phyloP scores from a whole-genome alignment of 2,329 filamentous ascomycete genomes.

The Bimuria novae-zelandiae region DNA sequence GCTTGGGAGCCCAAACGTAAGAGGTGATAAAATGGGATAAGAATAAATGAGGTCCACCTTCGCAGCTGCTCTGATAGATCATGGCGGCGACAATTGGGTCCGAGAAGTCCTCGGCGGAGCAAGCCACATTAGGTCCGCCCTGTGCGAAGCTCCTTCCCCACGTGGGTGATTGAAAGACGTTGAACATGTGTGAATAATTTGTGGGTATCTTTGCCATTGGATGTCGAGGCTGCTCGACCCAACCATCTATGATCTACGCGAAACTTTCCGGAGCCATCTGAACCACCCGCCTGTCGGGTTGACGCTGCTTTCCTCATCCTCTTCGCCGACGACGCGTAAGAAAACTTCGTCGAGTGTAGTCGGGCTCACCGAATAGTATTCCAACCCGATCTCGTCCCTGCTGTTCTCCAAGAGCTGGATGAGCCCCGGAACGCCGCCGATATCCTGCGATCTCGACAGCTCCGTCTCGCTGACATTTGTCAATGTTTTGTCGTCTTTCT shows the following conservation, averaged over 20 bases:
- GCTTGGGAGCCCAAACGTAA: too few relatives aligned
- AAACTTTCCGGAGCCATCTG: slow-evolving; percentile 2
- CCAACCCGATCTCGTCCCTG: slow-evolving; percentile 70
- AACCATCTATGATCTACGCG: not conserved
- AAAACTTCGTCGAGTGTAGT: slow-evolving; percentile 93
- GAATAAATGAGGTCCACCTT: too few relatives aligned
- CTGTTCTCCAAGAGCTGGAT: slow-evolving; percentile 75
- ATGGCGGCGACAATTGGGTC: too few relatives aligned
- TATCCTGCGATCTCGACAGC: slow-evolving; percentile 13
- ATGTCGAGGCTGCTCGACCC: not conserved
- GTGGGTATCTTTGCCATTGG: not conserved
- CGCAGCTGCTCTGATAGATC: too few relatives aligned
- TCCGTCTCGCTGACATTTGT: slow-evolving; percentile 23
- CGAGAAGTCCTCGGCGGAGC: too few relatives aligned
- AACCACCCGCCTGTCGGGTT: slow-evolving; percentile 15
- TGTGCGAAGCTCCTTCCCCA: not conserved
- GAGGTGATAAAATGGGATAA: too few relatives aligned
- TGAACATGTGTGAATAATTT: too few relatives aligned
- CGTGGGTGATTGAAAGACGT: not conserved
- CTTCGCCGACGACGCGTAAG: slow-evolving; percentile 77
- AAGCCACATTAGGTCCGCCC: too few relatives aligned
- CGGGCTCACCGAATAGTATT: slow-evolving; percentile 85
- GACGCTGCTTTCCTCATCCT: slow-evolving; percentile 64
- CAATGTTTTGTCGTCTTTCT: slow-evolving; percentile 22
- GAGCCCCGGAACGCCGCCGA: slow-evolving; percentile 65